phyloP scores from a whole-genome alignment of 768 basidiomycete species.

The Termitomyces sp. region DNA sequence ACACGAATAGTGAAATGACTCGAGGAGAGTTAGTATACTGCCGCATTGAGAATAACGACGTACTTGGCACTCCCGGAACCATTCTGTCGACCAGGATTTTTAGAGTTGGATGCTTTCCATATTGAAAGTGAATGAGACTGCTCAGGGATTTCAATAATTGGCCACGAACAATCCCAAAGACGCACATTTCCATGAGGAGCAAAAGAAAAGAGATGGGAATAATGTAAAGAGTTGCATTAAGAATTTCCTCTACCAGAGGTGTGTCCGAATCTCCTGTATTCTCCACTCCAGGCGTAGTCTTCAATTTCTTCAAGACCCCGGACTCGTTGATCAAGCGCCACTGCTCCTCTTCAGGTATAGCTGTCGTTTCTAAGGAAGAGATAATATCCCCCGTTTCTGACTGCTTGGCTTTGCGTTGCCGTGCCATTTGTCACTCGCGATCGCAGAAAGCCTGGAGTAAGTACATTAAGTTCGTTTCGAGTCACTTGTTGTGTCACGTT shows the following conservation, averaged over 20 bases:
- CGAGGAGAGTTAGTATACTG: conserved; percentile 2
- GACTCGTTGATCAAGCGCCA: conserved; percentile 72
- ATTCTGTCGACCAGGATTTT: conserved; percentile 54
- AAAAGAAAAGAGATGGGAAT: conserved; percentile 76
- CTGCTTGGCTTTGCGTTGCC: conserved; percentile 22
- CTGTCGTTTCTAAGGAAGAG: conserved; percentile 25
- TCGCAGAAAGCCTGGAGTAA: not conserved
- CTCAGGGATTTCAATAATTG: not conserved
- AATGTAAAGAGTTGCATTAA: conserved; percentile 61
- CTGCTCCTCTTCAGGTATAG: conserved; percentile 74
- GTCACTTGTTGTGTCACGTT: conserved; percentile 12
- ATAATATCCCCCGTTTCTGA: not conserved
- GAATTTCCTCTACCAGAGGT: conserved; percentile 64
- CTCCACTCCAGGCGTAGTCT: conserved; percentile 22
- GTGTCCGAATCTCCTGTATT: conserved; percentile 37
- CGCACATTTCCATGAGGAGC: conserved; percentile 84
- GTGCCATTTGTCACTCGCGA: conserved; percentile 23
- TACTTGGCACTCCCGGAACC: conserved; percentile 71
- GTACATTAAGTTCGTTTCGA: too few species aligned
- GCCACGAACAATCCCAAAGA: conserved; percentile 12
- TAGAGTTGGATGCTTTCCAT: conserved; percentile 57
- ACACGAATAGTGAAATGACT: conserved; percentile 77
- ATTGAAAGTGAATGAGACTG: conserved; percentile 80
- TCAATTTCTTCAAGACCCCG: conserved; percentile 48
- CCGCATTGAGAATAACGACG: conserved; percentile 24